A percentile compares a stretch with the other conserved stretches of the same genome.
These are phyloP conservation scores for Chenopodium suecicum DNA, from an alignment of 148 eudicot species.

Conservation along the genomic window DNA sequence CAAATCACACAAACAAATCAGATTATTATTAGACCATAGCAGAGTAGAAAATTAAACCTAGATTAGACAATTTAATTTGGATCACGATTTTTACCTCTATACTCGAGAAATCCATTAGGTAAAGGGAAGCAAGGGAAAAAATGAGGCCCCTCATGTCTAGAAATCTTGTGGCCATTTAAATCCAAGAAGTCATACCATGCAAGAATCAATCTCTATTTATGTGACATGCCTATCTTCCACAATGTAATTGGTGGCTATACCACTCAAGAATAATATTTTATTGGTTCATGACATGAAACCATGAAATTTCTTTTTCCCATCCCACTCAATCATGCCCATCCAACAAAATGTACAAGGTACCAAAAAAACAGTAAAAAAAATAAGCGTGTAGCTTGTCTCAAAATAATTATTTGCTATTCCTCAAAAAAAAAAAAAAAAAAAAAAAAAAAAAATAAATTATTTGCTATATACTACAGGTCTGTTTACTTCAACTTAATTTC, in stretches of 20 bases:
- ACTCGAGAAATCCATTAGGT: background rate
- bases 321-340: background rate
- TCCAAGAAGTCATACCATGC: slow-evolving; percentile 12
- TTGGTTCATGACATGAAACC: background rate
- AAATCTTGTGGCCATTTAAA: slow-evolving; percentile 13
- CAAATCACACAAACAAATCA: too few relatives aligned
- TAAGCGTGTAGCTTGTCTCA: background rate
- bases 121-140: background rate
- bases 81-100: background rate
- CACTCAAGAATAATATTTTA: slow-evolving; percentile 10
- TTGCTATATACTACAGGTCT: too few relatives aligned
- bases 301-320: background rate
- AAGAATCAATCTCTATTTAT: slow-evolving; percentile 7
- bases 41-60: too few relatives aligned
- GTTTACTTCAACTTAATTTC: too few relatives aligned
- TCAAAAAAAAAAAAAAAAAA: too few relatives aligned
- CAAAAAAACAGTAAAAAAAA: background rate
- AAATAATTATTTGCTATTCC: background rate
- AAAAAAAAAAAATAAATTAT: too few relatives aligned
- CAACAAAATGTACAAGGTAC: background rate
- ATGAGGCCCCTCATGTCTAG: slow-evolving; percentile 1
- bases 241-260: slow-evolving; percentile 5
- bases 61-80: too few relatives aligned
- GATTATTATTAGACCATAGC: too few relatives aligned
- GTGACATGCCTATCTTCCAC: slow-evolving; percentile 13